phyloP scores from a whole-genome alignment of 2,329 filamentous ascomycete species.

The Botryotinia convoluta region DNA sequence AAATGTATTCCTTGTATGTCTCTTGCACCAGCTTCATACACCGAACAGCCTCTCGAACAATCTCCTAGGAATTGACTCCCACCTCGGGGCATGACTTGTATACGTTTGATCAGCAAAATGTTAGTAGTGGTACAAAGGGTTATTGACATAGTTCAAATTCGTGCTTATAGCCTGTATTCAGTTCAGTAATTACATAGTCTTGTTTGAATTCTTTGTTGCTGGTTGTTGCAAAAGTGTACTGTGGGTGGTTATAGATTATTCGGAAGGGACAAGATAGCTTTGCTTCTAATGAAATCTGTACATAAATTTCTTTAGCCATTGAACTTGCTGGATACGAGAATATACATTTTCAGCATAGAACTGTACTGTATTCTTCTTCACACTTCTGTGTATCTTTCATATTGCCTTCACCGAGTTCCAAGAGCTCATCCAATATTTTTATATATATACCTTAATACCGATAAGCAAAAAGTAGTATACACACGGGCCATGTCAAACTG shows the following conservation, averaged over 20 bases:
- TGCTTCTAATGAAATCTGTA: not conserved
- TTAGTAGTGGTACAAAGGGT: not conserved
- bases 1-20: not conserved
- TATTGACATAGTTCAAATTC: not conserved
- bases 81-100: not conserved
- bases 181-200: not conserved
- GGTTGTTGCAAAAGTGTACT: not conserved
- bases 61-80: not conserved
- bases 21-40: not conserved
- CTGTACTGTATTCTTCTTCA: not conserved
- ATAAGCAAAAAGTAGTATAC: not conserved
- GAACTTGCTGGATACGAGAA: not conserved
- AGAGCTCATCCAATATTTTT: not conserved
- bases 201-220: not conserved
- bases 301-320: not conserved
- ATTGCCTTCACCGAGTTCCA: not conserved
- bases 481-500: constrained; percentile 1
- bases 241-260: not conserved
- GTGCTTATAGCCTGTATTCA: not conserved
- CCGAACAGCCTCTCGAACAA: not conserved
- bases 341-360: not conserved
- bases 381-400: not conserved
- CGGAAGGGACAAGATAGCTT: not conserved
- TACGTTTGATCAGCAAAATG: not conserved
- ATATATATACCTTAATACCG: not conserved